Evolutionary conservation across 1,284 basidiomycete genomes (phyloP), one percentile per base, ranked within the genome.

Genomic region (Termitomyces sp.): DNA sequence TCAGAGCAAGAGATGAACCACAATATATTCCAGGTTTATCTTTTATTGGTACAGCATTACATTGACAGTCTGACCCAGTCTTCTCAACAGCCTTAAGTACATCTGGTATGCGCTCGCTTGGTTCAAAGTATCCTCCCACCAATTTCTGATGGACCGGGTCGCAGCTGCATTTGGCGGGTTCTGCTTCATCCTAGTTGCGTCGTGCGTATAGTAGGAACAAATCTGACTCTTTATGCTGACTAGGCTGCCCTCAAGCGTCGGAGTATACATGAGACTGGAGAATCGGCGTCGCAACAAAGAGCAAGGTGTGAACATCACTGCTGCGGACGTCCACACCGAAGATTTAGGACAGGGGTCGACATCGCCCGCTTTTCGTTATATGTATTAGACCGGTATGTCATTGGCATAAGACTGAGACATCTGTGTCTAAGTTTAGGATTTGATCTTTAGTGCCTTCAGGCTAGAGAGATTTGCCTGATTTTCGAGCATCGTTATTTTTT

Each of bases 1-100:
- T 80, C 64, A 70, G 71, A 50, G 70, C 73, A n/a, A 60, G 74
- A 59, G 78, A 81, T 59, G 78, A 74, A 58, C 77, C 75, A 1
- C 73, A 67, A 61, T 74, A 74, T 54, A 62, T 72, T 26, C 71
- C 69, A 59, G 71, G 69, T 71, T 53, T 45, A 61, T 38, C 33
- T 8, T 33, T 44, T 34, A 13, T 17, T 26, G 46, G 39, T 36
- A 36, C 12, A 24, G 49, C 13, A 12, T 52, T 38, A 15, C 12
- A 30, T 42, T 30, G 17, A 26, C 31, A n/a, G 10, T 44, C 39
- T 39, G 33, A 48, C 33, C 36, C 34, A 21, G 19, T 17, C 40
- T 31, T 45, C 53, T 49, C 31, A 55, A 13, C 50, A 67, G 73
- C 73, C 13, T 64, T 75, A 36, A 70, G 68, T 33, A 73, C 70